phyloP scores from a whole-genome alignment of 805 yeast genomes.

The Cyberlindnera veronae region DNA sequence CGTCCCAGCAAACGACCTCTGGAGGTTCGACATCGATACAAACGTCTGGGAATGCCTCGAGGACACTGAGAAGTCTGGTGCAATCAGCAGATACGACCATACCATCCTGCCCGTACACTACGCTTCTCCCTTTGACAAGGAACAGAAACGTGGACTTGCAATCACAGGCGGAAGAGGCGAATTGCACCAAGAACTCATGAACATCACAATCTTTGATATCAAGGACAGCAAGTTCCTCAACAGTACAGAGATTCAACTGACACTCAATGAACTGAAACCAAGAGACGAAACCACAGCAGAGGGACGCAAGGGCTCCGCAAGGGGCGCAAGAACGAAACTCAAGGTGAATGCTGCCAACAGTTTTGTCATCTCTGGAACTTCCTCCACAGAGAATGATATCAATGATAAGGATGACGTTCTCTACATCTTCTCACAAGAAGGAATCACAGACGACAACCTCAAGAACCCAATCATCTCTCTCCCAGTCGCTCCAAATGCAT shows the following conservation, averaged over 20 bases:
- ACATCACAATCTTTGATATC: slow-evolving; percentile 42
- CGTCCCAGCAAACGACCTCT: slow-evolving; percentile 57
- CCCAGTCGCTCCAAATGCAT: slow-evolving; percentile 31
- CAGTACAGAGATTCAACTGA: slow-evolving; percentile 19
- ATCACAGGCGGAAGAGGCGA: slow-evolving; percentile 52
- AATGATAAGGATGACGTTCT: slow-evolving; percentile 18
- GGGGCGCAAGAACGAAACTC: slow-evolving; percentile 12
- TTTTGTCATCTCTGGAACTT: slow-evolving; percentile 20
- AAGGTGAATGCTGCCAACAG: slow-evolving; percentile 17
- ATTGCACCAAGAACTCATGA: slow-evolving; percentile 29
- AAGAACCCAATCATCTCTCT: slow-evolving; percentile 32
- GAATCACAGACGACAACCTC: slow-evolving; percentile 5
- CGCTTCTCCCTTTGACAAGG: slow-evolving; percentile 34
- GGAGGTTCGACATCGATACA: slow-evolving; percentile 58
- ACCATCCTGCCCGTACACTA: slow-evolving; percentile 41
- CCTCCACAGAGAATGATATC: slow-evolving; percentile 6
- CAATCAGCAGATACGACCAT: slow-evolving; percentile 49
- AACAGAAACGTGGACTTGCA: slow-evolving; percentile 45
- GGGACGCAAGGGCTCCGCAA: slow-evolving; percentile 13
- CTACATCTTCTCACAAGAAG: slow-evolving; percentile 17
- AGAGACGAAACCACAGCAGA: slow-evolving; percentile 4
- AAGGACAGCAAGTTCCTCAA: slow-evolving; percentile 31
- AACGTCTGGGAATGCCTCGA: slow-evolving; percentile 52
- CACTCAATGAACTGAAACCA: slow-evolving; percentile 22
- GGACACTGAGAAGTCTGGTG: slow-evolving; percentile 36